Conservation (phyloP, 192 early-diverging fungal genomes). For the Radiomyces spectabilis region DNA sequence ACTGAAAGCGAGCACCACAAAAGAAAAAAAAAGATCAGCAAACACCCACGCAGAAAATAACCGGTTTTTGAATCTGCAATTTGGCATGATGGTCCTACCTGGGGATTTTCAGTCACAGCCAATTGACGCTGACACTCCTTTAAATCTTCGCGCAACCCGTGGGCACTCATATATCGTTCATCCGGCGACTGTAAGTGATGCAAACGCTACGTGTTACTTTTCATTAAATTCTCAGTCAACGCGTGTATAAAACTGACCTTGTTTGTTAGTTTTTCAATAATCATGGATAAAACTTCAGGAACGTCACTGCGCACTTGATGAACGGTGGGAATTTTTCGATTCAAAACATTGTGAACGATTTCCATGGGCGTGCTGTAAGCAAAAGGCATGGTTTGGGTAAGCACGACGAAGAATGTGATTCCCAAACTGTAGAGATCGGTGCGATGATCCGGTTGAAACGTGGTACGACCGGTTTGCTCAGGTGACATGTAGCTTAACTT, state of each 20-base stretch:
- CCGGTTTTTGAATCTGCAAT: too few relatives aligned
- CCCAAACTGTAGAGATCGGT: conserved; percentile 30
- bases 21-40: conserved; percentile 1
- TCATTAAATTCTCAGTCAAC: not conserved
- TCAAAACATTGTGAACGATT: conserved; percentile 23
- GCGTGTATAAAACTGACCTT: conserved; percentile 9
- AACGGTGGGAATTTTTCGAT: conserved; percentile 9
- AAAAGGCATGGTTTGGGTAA: conserved; percentile 18
- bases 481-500: conserved; percentile 22
- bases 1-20: conserved; percentile 5
- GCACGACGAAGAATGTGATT: conserved; percentile 19
- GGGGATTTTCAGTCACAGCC: conserved; percentile 1
- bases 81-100: conserved; percentile 2
- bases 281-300: conserved; percentile 10
- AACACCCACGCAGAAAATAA: too few relatives aligned
- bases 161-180: conserved; percentile 26
- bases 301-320: conserved; percentile 11
- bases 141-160: conserved; percentile 21
- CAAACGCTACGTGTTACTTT: not conserved
- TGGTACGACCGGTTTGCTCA: conserved; percentile 27
- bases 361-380: conserved; percentile 18
- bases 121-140: conserved; percentile 19
- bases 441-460: conserved; percentile 21
- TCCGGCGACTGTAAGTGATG: conserved; percentile 18
- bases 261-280: conserved; percentile 26